Conservation (phyloP, 208 protist species). For the Trypanosoma vivax region DNA sequence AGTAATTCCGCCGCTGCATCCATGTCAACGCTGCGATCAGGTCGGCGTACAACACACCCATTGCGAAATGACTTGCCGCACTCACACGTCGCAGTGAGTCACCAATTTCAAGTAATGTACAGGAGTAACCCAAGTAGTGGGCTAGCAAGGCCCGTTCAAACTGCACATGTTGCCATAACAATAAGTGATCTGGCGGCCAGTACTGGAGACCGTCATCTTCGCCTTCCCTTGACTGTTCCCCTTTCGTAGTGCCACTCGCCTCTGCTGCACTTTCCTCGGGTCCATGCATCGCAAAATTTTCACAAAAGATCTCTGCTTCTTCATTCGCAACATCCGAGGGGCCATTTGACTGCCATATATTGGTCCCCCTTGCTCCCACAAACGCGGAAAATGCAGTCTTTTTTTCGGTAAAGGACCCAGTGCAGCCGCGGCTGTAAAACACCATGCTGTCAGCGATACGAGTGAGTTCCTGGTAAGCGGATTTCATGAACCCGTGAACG, state of each 20-base stretch:
- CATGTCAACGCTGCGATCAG: conserved; percentile 39
- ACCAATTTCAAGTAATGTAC: conserved; percentile 17
- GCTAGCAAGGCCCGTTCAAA: conserved; percentile 47
- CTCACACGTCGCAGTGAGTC: conserved; percentile 32
- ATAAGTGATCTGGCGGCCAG: conserved; percentile 67
- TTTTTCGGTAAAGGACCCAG: not conserved
- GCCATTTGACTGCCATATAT: not conserved
- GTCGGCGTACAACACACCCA: conserved; percentile 54
- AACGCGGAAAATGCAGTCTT: not conserved
- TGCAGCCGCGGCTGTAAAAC: conserved; percentile 7
- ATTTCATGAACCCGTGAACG: conserved; percentile 38
- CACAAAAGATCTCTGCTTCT: not conserved
- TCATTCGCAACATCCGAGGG: not conserved
- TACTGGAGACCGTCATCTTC: conserved; percentile 15
- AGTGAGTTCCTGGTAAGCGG: conserved; percentile 55
- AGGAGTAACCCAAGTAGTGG: conserved; percentile 41
- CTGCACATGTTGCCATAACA: conserved; percentile 57
- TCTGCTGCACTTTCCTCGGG: not conserved
- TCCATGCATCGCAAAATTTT: not conserved
- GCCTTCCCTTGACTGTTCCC: not conserved
- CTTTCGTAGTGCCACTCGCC: not conserved
- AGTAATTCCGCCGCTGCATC: conserved; percentile 29
- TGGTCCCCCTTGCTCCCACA: not conserved
- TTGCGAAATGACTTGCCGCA: conserved; percentile 39
- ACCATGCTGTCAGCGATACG: conserved; percentile 24